phyloP scores from a whole-genome alignment of 2,329 filamentous ascomycete species.

The Grosmannia huntii region DNA sequence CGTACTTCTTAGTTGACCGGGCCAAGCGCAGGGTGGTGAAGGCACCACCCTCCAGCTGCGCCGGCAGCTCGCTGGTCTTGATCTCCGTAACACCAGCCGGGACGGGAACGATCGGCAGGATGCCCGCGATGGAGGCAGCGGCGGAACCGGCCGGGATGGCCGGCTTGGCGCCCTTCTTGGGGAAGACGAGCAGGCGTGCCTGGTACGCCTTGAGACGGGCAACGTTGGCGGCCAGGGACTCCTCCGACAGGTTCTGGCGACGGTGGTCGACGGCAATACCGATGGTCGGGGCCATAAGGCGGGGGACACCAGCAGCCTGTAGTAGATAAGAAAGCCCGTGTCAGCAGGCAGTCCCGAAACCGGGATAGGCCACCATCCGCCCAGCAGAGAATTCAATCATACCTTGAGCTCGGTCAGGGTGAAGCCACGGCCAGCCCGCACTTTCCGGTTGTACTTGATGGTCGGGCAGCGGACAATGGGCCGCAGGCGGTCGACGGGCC shows the following conservation, averaged over 20 bases:
- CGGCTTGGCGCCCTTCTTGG: conserved; percentile 88
- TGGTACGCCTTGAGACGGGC: conserved; percentile 97
- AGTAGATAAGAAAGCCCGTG: neutral
- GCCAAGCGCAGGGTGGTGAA: conserved; percentile 76
- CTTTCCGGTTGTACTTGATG: conserved; percentile 98
- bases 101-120: conserved; percentile 62
- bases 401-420: conserved; percentile 97
- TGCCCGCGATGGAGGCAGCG: conserved; percentile 39
- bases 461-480: conserved; percentile 96
- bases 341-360: neutral
- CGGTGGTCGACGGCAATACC: conserved; percentile 94
- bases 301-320: conserved; percentile 92
- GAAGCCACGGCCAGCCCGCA: conserved; percentile 95
- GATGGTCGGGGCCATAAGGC: conserved; percentile 87
- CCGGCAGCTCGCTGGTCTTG: conserved; percentile 69
- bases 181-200: conserved; percentile 93
- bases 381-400: conserved; percentile 20
- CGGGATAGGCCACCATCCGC: too few relatives aligned
- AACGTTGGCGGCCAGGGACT: conserved; percentile 89
- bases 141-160: conserved; percentile 76
- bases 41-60: conserved; percentile 63
- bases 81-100: conserved; percentile 57
- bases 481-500: conserved; percentile 92
- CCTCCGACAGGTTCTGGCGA: conserved; percentile 93
- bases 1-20: conserved; percentile 69